Percentiles rank a stretch among this genome's conserved stretches.
These are phyloP conservation scores for Nicotiana benthamiana DNA, from an alignment of 257 asterid genomes.

Conservation along the genomic window DNA sequence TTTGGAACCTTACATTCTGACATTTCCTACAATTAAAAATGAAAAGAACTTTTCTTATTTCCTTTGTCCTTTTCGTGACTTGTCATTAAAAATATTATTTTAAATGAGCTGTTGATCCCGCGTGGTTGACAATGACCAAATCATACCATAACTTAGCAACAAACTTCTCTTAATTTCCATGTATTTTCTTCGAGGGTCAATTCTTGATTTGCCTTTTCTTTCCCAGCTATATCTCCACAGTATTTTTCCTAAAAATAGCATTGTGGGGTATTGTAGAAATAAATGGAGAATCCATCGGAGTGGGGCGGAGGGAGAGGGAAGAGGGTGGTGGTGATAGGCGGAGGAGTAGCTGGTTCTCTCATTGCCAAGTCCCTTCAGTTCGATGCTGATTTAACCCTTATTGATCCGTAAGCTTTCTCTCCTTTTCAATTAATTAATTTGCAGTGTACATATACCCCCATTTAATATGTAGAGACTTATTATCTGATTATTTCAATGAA, in stretches of 20 bases:
- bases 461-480: neutral
- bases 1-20: neutral
- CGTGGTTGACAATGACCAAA: neutral
- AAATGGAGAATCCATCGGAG: slow-evolving; percentile 39
- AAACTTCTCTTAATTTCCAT: neutral
- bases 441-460: neutral
- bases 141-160: neutral
- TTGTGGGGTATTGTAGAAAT: slow-evolving; percentile 11
- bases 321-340: slow-evolving; percentile 82
- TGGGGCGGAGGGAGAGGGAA: slow-evolving; percentile 57
- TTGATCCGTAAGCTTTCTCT: slow-evolving; percentile 50
- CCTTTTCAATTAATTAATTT: neutral
- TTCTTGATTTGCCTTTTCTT: neutral
- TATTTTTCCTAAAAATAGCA: neutral
- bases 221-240: neutral
- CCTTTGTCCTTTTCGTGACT: neutral
- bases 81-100: neutral
- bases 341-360: slow-evolving; percentile 84
- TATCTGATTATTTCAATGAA: neutral
- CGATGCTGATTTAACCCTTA: slow-evolving; percentile 63
- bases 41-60: neutral
- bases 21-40: no score
- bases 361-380: slow-evolving; percentile 78
- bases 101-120: neutral
- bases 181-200: neutral